Evolutionary conservation across 2,329 filamentous ascomycete genomes (phyloP).

Genomic region (Berkeleyomyces rouxiae): DNA sequence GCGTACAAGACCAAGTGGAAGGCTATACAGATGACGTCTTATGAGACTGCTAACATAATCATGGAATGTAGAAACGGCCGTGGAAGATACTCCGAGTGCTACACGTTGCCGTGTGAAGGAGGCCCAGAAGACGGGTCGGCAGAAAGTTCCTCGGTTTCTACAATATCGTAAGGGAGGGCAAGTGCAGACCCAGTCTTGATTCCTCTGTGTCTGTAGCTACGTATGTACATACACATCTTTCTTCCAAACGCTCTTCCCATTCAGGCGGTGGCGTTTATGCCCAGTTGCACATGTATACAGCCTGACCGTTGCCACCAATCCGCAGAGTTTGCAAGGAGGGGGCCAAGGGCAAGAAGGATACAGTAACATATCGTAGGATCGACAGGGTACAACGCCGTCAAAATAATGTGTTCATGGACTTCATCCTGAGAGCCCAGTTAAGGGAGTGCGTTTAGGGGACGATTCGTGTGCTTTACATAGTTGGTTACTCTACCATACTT

Average conservation of each 20-base stretch:
- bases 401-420: not conserved
- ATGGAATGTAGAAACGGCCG: not conserved
- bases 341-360: not conserved
- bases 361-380: not conserved
- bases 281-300: not conserved
- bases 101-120: too few relatives aligned
- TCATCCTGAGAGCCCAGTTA: not conserved
- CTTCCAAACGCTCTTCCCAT: not conserved
- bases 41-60: not conserved
- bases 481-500: too few relatives aligned
- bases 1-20: not conserved
- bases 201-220: too few relatives aligned
- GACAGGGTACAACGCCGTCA: not conserved
- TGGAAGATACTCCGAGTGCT: not conserved
- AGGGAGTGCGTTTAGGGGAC: not conserved
- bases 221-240: not conserved
- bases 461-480: too few relatives aligned
- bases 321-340: not conserved
- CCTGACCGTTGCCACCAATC: not conserved
- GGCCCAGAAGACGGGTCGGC: too few relatives aligned
- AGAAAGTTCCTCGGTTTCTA: too few relatives aligned
- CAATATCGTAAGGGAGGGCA: too few relatives aligned
- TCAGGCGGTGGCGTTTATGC: not conserved
- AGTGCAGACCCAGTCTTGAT: too few relatives aligned
- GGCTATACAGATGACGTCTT: slow-evolving; percentile 1